A percentile compares a stretch with the other conserved stretches of the same genome.
Evolutionary conservation across 1,284 basidiomycete genomes (phyloP).

Genomic region (Vanrija pseudolonga): DNA sequence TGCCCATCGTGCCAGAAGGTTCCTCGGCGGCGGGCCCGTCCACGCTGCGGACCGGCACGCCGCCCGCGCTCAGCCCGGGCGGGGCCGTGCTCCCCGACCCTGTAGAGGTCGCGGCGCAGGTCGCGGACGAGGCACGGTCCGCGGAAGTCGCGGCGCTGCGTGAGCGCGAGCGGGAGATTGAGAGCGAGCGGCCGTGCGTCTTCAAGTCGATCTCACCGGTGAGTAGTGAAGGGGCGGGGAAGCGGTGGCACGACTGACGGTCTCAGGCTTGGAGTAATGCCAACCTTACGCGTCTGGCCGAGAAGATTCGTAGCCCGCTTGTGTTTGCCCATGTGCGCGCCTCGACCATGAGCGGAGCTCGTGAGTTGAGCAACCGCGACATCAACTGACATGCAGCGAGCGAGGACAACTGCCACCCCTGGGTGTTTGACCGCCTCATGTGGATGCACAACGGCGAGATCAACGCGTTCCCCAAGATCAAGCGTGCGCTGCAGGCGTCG

Average conservation of each 20-base stretch:
- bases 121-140: constrained; percentile 17
- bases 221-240: too few relatives aligned
- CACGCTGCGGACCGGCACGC: constrained; percentile 13
- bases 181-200: constrained; percentile 83
- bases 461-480: constrained; percentile 73
- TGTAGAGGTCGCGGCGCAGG: constrained; percentile 4
- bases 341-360: constrained; percentile 58
- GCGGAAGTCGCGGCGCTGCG: constrained; percentile 25
- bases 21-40: constrained; percentile 1
- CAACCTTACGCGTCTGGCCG: constrained; percentile 80
- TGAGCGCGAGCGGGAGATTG: constrained; percentile 57
- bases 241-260: neutral
- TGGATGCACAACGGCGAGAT: constrained; percentile 95
- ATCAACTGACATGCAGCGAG: constrained; percentile 62
- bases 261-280: constrained; percentile 87
- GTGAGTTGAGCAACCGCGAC: constrained; percentile 26
- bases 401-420: constrained; percentile 91
- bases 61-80: neutral
- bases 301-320: constrained; percentile 89
- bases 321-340: constrained; percentile 93
- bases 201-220: constrained; percentile 95
- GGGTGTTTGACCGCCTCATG: constrained; percentile 82
- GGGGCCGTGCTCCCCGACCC: constrained; percentile 1
- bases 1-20: too few relatives aligned
- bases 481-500: constrained; percentile 68